Percentiles rank a stretch among this genome's conserved stretches.
These are phyloP conservation scores for Quercus mongolica DNA, from an alignment of 306 rosid species.

Conservation along the genomic window DNA sequence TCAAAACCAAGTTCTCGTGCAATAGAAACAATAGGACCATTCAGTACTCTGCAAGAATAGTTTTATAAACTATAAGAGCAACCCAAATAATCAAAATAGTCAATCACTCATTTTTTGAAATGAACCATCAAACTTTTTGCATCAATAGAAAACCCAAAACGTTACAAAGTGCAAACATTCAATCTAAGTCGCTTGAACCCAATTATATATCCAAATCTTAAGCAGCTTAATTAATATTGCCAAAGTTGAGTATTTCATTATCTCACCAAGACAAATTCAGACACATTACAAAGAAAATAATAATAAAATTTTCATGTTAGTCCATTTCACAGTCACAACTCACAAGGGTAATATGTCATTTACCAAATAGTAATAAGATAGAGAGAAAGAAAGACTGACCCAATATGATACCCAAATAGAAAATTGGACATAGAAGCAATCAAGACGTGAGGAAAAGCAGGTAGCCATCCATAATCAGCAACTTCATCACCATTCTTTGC, in stretches of 20 bases:
- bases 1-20: constrained; percentile 85
- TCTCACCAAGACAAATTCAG: not conserved
- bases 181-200: not conserved
- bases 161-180: not conserved
- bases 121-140: constrained; percentile 1
- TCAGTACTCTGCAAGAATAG: constrained; percentile 62
- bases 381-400: constrained; percentile 41
- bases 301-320: too few species aligned
- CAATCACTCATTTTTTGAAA: not conserved
- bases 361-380: not conserved
- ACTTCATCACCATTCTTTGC: constrained; percentile 21
- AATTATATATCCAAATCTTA: not conserved
- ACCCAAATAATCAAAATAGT: not conserved
- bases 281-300: too few species aligned
- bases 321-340: too few species aligned
- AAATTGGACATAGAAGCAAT: constrained; percentile 80
- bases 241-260: not conserved
- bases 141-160: not conserved
- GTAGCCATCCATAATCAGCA: constrained; percentile 63
- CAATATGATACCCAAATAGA: constrained; percentile 85
- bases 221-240: not conserved
- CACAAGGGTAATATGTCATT: too few species aligned
- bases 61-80: not conserved
- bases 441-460: constrained; percentile 73
- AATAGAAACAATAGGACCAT: constrained; percentile 82